phyloP scores from a whole-genome alignment of 2,329 filamentous ascomycete species.

The Colletotrichum sp. region DNA sequence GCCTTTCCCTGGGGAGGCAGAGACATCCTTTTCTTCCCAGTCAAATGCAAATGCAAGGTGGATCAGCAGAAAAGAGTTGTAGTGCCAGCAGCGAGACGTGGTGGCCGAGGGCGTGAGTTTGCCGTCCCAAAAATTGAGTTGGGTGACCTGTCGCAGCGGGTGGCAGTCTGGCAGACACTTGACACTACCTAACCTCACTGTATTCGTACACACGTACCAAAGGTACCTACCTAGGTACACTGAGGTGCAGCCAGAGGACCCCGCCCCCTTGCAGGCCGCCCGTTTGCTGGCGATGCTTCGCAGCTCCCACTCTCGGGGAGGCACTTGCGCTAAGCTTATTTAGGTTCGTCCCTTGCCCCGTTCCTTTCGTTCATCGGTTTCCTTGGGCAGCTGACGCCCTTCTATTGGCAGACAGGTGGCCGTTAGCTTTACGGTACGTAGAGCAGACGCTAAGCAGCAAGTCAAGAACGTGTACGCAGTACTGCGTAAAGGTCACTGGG shows the following conservation, averaged over 20 bases:
- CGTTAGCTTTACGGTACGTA: background rate
- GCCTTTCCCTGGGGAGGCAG: background rate
- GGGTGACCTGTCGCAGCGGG: slow-evolving; percentile 16
- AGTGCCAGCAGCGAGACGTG: background rate
- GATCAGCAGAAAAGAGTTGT: background rate
- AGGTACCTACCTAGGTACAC: no score
- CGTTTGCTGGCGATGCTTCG: slow-evolving; percentile 7
- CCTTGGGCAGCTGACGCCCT: background rate
- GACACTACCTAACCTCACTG: background rate
- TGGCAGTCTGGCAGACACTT: slow-evolving; percentile 14
- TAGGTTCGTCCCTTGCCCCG: slow-evolving; percentile 3
- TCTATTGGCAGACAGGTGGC: background rate
- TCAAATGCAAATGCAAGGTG: background rate
- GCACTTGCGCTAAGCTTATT: slow-evolving; percentile 11
- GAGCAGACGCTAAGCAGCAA: background rate
- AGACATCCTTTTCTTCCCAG: background rate
- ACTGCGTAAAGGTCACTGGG: background rate
- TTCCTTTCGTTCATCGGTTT: background rate
- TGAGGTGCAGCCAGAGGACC: background rate
- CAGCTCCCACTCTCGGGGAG: slow-evolving; percentile 10
- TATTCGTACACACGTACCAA: background rate
- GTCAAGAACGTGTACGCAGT: background rate
- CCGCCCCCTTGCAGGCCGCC: background rate
- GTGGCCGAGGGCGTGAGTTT: slow-evolving; percentile 3
- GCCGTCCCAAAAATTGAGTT: slow-evolving; percentile 18